Evolutionary conservation across 2,329 filamentous ascomycete genomes (phyloP).

Genomic region (Rasamsonia emersonii): DNA sequence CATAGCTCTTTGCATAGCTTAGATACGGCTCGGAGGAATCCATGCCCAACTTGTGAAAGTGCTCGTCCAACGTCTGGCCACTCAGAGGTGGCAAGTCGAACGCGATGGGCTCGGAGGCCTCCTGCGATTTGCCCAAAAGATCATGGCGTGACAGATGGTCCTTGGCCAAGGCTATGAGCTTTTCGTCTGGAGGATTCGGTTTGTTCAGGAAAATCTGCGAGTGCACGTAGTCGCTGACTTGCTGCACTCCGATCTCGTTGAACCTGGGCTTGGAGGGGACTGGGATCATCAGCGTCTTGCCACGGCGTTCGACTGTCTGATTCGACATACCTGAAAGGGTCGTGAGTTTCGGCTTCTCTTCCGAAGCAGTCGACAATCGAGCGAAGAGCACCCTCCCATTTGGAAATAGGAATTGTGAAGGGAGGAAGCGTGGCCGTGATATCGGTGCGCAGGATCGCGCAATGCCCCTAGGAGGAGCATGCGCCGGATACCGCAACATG

Average conservation of each 20-base stretch:
- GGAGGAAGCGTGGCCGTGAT: conserved; percentile 14
- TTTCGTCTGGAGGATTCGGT: conserved; percentile 48
- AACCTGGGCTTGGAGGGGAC: conserved; percentile 54
- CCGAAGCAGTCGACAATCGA: conserved; percentile 8
- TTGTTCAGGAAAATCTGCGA: conserved; percentile 66
- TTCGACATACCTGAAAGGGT: conserved; percentile 21
- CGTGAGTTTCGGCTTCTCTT: conserved; percentile 5
- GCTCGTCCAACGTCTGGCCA: conserved; percentile 78
- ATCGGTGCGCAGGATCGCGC: conserved; percentile 17
- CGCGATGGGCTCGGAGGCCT: conserved; percentile 63
- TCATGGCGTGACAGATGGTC: conserved; percentile 81
- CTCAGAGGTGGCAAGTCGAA: conserved; percentile 78
- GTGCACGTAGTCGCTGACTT: conserved; percentile 76
- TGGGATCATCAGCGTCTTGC: conserved; percentile 9
- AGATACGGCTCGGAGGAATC: conserved; percentile 84
- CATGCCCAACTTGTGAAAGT: conserved; percentile 80
- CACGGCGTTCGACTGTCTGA: no score
- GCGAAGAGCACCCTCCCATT: conserved; percentile 10
- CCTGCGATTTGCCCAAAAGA: conserved; percentile 80
- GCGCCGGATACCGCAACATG: conserved; percentile 21
- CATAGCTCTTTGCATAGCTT: conserved; percentile 64
- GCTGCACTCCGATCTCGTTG: conserved; percentile 92
- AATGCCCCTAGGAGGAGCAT: conserved; percentile 22
- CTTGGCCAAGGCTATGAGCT: conserved; percentile 69
- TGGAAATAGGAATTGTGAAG: conserved; percentile 10